Percentiles rank a stretch among this genome's conserved stretches.
Evolutionary conservation across 1,139 yeast genomes (phyloP).

Genomic region (Saccharomycopsis hybrid): DNA sequence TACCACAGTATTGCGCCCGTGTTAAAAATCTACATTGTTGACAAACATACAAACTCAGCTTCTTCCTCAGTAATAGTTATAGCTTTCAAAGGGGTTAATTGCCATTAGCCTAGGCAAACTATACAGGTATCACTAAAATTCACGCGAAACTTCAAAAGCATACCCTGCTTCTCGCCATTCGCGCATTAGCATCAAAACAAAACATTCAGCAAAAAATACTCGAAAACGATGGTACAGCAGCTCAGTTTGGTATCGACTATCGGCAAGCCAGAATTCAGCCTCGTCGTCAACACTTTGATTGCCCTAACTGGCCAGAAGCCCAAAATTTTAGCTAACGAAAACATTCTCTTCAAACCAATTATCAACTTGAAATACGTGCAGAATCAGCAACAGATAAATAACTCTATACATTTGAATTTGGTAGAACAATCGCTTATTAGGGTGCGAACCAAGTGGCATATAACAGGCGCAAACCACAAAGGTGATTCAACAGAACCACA

Average conservation of each 20-base stretch:
- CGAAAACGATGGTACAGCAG: conserved; percentile 18
- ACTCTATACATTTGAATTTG: conserved; percentile 13
- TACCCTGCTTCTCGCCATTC: no score
- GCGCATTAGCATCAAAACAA: no score
- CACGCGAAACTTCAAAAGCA: no score
- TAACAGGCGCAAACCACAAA: not conserved
- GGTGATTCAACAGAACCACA: not conserved
- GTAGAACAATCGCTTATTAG: conserved; percentile 14
- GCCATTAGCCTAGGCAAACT: no score
- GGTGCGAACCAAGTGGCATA: conserved; percentile 9
- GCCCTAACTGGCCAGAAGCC: conserved; percentile 21
- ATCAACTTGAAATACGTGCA: conserved; percentile 15
- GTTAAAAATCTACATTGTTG: no score
- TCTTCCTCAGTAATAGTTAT: no score
- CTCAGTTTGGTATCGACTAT: conserved; percentile 14
- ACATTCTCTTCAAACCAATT: conserved; percentile 11
- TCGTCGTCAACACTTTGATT: conserved; percentile 14
- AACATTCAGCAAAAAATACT: no score
- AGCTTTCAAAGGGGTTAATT: no score
- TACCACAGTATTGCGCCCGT: no score
- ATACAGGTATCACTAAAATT: no score
- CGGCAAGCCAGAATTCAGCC: conserved; percentile 11
- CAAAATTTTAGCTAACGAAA: conserved; percentile 6
- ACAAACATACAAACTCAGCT: no score
- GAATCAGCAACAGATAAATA: conserved; percentile 12